Conservation (phyloP, 805 yeast species). For the Myxozyma neotropica region DNA sequence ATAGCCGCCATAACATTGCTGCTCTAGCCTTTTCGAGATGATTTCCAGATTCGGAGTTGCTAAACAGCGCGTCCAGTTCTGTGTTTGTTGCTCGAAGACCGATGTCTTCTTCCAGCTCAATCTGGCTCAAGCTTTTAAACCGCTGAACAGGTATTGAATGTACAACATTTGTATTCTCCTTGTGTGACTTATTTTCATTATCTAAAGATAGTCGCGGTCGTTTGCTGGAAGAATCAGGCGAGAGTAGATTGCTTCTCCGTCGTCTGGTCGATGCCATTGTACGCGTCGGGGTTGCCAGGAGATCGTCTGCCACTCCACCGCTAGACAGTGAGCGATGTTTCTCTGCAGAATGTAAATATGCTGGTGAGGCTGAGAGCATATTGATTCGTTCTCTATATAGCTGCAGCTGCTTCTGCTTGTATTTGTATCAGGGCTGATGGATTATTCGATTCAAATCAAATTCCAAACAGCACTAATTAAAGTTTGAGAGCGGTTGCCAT, state of each 20-base stretch:
- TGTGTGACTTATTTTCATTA: too few species aligned
- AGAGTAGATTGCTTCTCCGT: not conserved
- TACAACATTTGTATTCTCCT: too few species aligned
- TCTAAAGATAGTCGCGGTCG: not conserved
- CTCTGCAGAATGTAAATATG: not conserved
- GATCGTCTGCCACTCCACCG: too few species aligned
- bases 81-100: not conserved
- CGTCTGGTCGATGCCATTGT: not conserved
- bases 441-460: too few species aligned
- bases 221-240: not conserved
- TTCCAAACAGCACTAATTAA: too few species aligned
- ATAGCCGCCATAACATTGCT: slow-evolving; percentile 6
- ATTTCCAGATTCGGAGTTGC: not conserved
- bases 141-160: slow-evolving; percentile 4
- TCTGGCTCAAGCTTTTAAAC: slow-evolving; percentile 15
- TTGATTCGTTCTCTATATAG: too few species aligned
- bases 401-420: too few species aligned
- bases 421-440: too few species aligned
- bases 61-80: slow-evolving; percentile 1
- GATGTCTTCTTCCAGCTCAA: slow-evolving; percentile 10
- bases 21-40: not conserved
- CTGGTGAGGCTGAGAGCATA: not conserved
- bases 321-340: too few species aligned
- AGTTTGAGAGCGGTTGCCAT: slow-evolving; percentile 8
- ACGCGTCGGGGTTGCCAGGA: not conserved